Evolutionary conservation across 2,329 filamentous ascomycete species (phyloP).

Genomic region (Lachnellula occidentalis): DNA sequence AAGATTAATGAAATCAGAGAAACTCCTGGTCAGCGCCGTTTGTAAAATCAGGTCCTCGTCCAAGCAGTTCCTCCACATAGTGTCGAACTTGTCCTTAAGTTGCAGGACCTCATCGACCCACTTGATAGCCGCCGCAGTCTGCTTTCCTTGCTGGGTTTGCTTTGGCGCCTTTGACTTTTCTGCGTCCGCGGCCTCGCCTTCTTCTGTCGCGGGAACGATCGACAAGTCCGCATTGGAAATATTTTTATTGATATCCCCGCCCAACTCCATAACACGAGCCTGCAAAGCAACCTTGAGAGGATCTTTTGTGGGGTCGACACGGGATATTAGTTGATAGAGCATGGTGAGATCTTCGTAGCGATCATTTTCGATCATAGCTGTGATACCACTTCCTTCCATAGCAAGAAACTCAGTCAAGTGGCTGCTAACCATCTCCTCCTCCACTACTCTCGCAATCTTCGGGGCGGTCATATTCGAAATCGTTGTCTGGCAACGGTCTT

Average conservation of each 20-base stretch:
- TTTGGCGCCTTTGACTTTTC: constrained; percentile 44
- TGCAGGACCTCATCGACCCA: constrained; percentile 90
- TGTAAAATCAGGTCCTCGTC: constrained; percentile 70
- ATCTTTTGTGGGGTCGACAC: constrained; percentile 69
- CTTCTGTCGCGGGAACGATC: constrained; percentile 33
- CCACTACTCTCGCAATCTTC: constrained; percentile 72
- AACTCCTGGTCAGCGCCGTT: constrained; percentile 77
- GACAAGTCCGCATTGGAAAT: constrained; percentile 53
- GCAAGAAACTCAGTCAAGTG: constrained; percentile 78
- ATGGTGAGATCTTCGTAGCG: constrained; percentile 71
- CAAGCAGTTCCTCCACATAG: constrained; percentile 70
- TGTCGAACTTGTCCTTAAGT: constrained; percentile 87
- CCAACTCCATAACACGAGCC: constrained; percentile 70
- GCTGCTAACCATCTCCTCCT: constrained; percentile 70
- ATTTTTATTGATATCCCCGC: constrained; percentile 72
- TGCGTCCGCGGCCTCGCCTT: constrained; percentile 45
- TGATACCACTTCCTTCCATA: constrained; percentile 78
- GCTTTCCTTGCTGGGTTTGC: constrained; percentile 60
- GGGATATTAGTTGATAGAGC: constrained; percentile 71
- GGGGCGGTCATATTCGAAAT: constrained; percentile 66
- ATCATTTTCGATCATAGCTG: constrained; percentile 89
- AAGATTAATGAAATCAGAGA: constrained; percentile 89
- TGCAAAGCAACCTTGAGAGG: constrained; percentile 68
- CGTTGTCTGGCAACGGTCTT: constrained; percentile 75
- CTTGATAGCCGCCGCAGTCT: constrained; percentile 81